Base-by-base conservation (phyloP, 176 grass and related monocot genomes). In the Oryza officinalis region DNA sequence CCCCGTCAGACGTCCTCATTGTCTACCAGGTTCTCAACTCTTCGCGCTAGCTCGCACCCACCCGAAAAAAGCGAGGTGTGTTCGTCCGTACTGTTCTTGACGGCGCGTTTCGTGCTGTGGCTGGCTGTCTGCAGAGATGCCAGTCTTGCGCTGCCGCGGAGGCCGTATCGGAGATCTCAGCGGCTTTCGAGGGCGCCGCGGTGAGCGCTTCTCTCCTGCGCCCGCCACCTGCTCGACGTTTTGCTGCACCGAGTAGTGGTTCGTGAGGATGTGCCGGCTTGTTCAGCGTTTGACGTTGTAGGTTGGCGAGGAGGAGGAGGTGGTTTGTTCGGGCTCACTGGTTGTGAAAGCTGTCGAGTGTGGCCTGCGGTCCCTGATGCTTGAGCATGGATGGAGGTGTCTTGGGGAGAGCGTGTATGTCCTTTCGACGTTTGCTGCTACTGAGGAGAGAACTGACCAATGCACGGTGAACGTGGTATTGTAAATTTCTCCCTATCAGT, bases 321-420 rank as follows among this genome's bases (percentile, higher is more conserved):
- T 89, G 82, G 76, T 75, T 32, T 88, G 76, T 20, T 92, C 92
- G 17, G 88, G 80, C 10, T 68, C 82, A 37, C 47, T 97, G 68
- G 79, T 92, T 59, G 84, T 82, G 54, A 92, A 91, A 88, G 90
- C 92, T 0, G 85, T 91, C 8, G 90, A 86, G 46, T 87, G 91
- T 23, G 92, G 72, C 17, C 71, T 94, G 46, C 91, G 84, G 17
- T 91, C 78, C 43, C 8, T 91, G 71, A 94, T 94, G 90, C 71
- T 97, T 65, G 95, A 89, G n/a, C 74, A 87, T 33, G 88, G 90
- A 26, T 94, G 95, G 95, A 88, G 72, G 63, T 92, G 88, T 65
- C 49, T 97, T 15, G 88, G 95, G 30, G 80, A 91, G 47, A 87
- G 66, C 44, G 83, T 82, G 23, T 97, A 89, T 49, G 79, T 86